A percentile compares a stretch with the other conserved stretches of the same genome.
phyloP scores from a whole-genome alignment of 2,329 filamentous ascomycete species.

The Venturiaceae sp. region DNA sequence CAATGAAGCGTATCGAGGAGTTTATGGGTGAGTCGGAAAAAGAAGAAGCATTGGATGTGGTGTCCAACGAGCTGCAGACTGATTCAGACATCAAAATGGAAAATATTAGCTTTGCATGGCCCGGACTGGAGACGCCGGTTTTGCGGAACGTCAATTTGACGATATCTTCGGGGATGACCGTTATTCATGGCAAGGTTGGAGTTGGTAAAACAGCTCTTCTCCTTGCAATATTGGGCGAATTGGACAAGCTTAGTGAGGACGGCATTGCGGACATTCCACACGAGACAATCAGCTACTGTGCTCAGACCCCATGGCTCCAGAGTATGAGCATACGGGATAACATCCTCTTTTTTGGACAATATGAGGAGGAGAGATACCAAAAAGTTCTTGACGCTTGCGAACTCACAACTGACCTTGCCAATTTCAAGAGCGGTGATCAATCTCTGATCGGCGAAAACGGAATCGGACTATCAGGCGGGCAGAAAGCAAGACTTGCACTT shows the following conservation, averaged over 20 bases:
- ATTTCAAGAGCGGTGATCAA: slow-evolving; percentile 54
- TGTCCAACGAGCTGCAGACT: not conserved
- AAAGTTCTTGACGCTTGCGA: slow-evolving; percentile 57
- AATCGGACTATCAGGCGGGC: slow-evolving; percentile 50
- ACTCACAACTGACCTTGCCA: slow-evolving; percentile 49
- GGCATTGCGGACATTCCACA: slow-evolving; percentile 41
- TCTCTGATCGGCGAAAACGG: slow-evolving; percentile 53
- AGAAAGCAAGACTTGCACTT: slow-evolving; percentile 51
- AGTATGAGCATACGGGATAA: slow-evolving; percentile 62
- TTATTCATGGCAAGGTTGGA: slow-evolving; percentile 48
- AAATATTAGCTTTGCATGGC: slow-evolving; percentile 69
- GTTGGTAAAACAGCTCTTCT: slow-evolving; percentile 53
- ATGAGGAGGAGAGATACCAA: slow-evolving; percentile 60
- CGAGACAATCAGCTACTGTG: slow-evolving; percentile 52
- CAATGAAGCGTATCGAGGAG: slow-evolving; percentile 68
- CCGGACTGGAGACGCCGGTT: slow-evolving; percentile 40
- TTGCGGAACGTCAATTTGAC: slow-evolving; percentile 43
- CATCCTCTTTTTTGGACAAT: slow-evolving; percentile 53
- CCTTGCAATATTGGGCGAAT: slow-evolving; percentile 49
- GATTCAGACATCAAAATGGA: slow-evolving; percentile 24
- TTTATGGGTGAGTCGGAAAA: slow-evolving; percentile 86
- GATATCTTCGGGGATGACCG: slow-evolving; percentile 48
- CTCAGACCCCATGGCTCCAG: slow-evolving; percentile 58
- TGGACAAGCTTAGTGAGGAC: slow-evolving; percentile 34
- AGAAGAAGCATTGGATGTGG: slow-evolving; percentile 21